These are phyloP conservation scores for Solanum clarkiae DNA, from an alignment of 257 asterid genomes.

Conservation along the genomic window DNA sequence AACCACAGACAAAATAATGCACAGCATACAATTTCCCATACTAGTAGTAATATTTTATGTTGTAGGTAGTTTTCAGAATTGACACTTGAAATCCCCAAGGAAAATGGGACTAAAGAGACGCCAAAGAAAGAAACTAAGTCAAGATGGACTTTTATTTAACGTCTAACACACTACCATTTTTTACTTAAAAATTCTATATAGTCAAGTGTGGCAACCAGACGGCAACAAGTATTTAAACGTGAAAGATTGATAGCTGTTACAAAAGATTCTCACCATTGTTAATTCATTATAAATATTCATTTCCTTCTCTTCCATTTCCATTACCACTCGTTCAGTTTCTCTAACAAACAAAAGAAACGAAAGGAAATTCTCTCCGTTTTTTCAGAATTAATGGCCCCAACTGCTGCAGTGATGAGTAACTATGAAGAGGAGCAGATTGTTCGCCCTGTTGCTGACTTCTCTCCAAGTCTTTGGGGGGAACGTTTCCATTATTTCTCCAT, in stretches of 20 bases:
- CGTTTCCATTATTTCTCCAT: constrained; percentile 4
- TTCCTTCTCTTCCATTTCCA: background rate
- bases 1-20: background rate
- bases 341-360: background rate
- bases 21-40: background rate
- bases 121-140: background rate
- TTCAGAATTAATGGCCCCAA: background rate
- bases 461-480: constrained; percentile 10
- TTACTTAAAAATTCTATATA: background rate
- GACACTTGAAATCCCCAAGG: background rate
- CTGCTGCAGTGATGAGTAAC: background rate
- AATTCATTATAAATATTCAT: background rate
- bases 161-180: background rate
- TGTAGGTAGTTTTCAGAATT: background rate
- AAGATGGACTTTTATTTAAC: background rate
- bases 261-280: background rate
- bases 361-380: too few species aligned
- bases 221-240: background rate
- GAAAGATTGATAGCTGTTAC: background rate
- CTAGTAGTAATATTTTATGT: too few species aligned
- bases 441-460: constrained; percentile 14
- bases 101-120: background rate
- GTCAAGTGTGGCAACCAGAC: background rate
- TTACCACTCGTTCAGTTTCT: background rate
- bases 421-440: background rate